Evolutionary conservation across 768 basidiomycete species (phyloP), one percentile per base, ranked within the genome.

Genomic region (Trametes elegans): DNA sequence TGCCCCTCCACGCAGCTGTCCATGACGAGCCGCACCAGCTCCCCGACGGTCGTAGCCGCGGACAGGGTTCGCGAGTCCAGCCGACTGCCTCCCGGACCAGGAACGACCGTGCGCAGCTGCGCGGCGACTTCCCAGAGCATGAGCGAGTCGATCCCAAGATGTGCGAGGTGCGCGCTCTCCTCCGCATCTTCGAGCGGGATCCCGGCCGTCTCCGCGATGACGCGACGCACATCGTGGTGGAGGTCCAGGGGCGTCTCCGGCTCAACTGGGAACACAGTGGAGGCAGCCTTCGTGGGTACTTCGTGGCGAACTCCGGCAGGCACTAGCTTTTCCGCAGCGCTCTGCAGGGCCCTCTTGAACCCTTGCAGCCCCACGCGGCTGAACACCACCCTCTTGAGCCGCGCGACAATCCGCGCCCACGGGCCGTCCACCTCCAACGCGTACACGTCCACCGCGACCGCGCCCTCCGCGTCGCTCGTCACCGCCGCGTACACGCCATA

Each of bases 371-470:
- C 74, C 14, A 87, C 74, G 31, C 79, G 75, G 39, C 79, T 79
- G 66, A 90, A 90, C 35, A 74, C 76, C 55, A 84, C 81, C 2
- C 76, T 79, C 59, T 79, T 79, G 21, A 85, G 50, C 32, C 75
- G 75, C 3, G 83, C 87, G 7, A 88, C 76, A 21, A 89, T 71
- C 21, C 63, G 59, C 1, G 66, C 68, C 0, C 71, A 62, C 32
- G 46, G 42, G 1, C 38, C 67, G 13, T 67, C 65, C 2, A 70
- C 65, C 36, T 72, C 72, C 11, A 85, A 65, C 0, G 81, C 83
- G 50, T 75, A 79, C 1, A 77, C 76, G 39, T 87, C 81, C 0
- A 76, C 76, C 0, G 80, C 39, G 7, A 51, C 23, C 4, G 6
- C 16, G 3, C 10, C n/a, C 2, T 24, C 45, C 18, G 34, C 32